These are phyloP conservation scores for Penicillium canariense DNA, from an alignment of 495 filamentous ascomycete genomes.

Conservation along the genomic window DNA sequence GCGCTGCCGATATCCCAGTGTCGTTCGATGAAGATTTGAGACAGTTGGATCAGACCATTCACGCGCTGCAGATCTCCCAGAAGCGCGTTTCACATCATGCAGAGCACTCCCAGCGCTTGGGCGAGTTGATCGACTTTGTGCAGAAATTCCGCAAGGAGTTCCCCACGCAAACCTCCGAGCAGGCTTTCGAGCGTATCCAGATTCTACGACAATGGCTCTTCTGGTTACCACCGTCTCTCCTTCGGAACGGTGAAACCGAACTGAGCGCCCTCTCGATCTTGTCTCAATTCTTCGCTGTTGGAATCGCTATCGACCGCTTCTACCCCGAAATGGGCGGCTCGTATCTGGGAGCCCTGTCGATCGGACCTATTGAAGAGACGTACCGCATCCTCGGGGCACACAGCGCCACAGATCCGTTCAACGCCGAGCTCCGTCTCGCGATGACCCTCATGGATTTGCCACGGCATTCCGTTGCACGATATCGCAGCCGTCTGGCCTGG, in stretches of 20 bases:
- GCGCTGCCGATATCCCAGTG: slow-evolving; percentile 51
- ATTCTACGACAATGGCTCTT: slow-evolving; percentile 88
- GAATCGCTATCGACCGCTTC: slow-evolving; percentile 80
- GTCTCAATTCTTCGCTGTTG: slow-evolving; percentile 87
- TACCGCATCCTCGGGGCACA: slow-evolving; percentile 50
- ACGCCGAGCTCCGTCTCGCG: slow-evolving; percentile 35
- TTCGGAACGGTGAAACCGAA: slow-evolving; percentile 49
- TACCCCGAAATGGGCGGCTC: slow-evolving; percentile 88
- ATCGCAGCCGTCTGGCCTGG: slow-evolving; percentile 38
- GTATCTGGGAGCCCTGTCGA: slow-evolving; percentile 75
- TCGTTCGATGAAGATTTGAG: slow-evolving; percentile 62
- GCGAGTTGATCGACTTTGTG: slow-evolving; percentile 78
- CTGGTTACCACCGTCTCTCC: slow-evolving; percentile 81
- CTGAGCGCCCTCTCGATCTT: slow-evolving; percentile 56
- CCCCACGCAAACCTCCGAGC: slow-evolving; percentile 67
- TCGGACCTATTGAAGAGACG: slow-evolving; percentile 76
- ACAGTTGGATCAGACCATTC: slow-evolving; percentile 56
- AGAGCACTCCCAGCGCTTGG: slow-evolving; percentile 69
- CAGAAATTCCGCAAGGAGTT: slow-evolving; percentile 73
- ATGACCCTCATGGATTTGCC: slow-evolving; percentile 41
- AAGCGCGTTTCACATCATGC: slow-evolving; percentile 67
- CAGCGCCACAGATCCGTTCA: slow-evolving; percentile 36
- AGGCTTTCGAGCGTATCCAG: slow-evolving; percentile 85
- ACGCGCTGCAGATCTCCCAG: slow-evolving; percentile 63
- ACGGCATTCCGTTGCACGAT: slow-evolving; percentile 33